Conservation (phyloP, 192 early-diverging fungal species). For the Podila verticillata region DNA sequence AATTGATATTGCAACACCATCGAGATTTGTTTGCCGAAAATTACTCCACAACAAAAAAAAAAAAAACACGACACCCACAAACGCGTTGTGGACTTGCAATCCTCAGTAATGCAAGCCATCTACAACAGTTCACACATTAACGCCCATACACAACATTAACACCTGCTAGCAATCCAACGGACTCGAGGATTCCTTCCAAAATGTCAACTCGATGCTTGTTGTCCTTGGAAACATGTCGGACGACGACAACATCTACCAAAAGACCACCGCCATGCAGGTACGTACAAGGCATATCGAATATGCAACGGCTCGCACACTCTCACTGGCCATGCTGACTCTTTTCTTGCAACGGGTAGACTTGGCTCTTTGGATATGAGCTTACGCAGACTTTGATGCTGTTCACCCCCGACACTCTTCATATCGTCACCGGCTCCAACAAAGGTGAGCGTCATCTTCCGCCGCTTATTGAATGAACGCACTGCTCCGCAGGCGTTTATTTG, state of each 20-base stretch:
- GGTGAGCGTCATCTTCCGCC: slow-evolving; percentile 52
- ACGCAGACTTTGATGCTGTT: slow-evolving; percentile 86
- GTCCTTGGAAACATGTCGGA: slow-evolving; percentile 71
- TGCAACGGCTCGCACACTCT: not conserved
- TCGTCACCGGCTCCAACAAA: slow-evolving; percentile 86
- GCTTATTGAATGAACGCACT: not conserved
- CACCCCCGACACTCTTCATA: slow-evolving; percentile 75
- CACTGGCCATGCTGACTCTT: not conserved
- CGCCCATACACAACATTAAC: not conserved
- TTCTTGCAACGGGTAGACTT: slow-evolving; percentile 67
- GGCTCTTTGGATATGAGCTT: slow-evolving; percentile 94
- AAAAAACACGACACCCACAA: not conserved
- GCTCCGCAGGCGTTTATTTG: too few relatives aligned
- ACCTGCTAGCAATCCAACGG: slow-evolving; percentile 34
- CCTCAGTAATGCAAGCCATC: not conserved
- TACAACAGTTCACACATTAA: not conserved
- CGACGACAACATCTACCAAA: slow-evolving; percentile 77
- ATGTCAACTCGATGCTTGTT: slow-evolving; percentile 69
- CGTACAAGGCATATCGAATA: not conserved
- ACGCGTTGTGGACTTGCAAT: too few relatives aligned
- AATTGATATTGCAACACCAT: not conserved
- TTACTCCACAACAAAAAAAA: not conserved
- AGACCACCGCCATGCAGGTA: slow-evolving; percentile 77
- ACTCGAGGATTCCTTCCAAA: slow-evolving; percentile 59
- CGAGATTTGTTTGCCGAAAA: not conserved